Evolutionary conservation across 768 basidiomycete species (phyloP).

Genomic region (Podaxis rugospora): DNA sequence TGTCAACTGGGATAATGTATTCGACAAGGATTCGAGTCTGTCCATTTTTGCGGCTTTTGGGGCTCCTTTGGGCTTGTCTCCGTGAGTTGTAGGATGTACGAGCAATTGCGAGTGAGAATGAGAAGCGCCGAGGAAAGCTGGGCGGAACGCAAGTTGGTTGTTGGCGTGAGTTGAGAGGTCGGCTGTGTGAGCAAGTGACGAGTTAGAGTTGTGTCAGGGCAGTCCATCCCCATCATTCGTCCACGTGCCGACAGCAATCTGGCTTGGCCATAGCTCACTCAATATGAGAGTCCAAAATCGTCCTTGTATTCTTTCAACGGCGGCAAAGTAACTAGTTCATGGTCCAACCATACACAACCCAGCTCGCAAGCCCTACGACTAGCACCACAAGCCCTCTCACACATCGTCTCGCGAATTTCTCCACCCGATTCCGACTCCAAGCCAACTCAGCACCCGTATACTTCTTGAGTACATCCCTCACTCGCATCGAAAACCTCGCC

Average conservation of each 20-base stretch:
- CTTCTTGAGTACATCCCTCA: not conserved
- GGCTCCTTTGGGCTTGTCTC: too few species aligned
- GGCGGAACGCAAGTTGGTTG: too few species aligned
- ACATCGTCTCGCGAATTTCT: not conserved
- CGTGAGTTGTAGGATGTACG: too few species aligned
- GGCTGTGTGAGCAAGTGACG: not conserved
- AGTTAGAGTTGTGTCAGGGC: not conserved
- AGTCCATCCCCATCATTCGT: not conserved
- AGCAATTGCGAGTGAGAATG: not conserved
- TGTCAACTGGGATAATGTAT: slow-evolving; percentile 74
- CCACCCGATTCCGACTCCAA: not conserved
- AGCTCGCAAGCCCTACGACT: not conserved
- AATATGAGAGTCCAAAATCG: too few species aligned
- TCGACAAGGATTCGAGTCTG: slow-evolving; percentile 70
- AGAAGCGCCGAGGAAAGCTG: not conserved
- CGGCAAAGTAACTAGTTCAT: not conserved
- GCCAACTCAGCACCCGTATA: not conserved
- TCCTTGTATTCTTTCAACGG: too few species aligned
- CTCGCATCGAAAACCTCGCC: not conserved
- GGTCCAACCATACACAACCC: not conserved
- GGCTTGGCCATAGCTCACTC: too few species aligned
- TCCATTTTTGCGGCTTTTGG: slow-evolving; percentile 49
- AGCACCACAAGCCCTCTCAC: not conserved
- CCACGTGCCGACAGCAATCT: not conserved
- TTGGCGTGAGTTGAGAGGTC: too few species aligned